Evolutionary conservation across 2,329 filamentous ascomycete genomes (phyloP), one percentile per base, ranked within the genome.

Genomic region (Verticillium klebahnii): DNA sequence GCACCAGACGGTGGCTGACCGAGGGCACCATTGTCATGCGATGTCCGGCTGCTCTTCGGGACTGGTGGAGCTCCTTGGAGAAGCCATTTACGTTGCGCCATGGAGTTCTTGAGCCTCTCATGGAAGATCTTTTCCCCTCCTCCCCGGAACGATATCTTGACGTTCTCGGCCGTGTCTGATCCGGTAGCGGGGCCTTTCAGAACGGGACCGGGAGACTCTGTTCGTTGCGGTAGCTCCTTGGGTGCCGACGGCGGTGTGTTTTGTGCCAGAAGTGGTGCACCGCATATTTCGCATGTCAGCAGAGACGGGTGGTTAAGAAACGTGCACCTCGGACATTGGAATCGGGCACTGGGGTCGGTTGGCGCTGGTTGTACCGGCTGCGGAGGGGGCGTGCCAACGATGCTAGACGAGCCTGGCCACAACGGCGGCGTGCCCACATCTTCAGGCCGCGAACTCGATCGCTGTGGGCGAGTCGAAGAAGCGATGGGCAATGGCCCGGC

Each of bases 61-160:
- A 95, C 87, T 0, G 94, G 93, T 1, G 95, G 95, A 0, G 95
- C 95, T 70, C 91, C 89, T 61, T 95, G 90, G 0, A 97, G 82
- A 3, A 99, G 83, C 95, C 95, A 99, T 80, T 98, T 98, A 15
- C 95, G 86, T 74, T 99, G 95, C 2, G 93, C 88, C 75, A 98
- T 85, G 9, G 93, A 90, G 7, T 88, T 88, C 70, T 96, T 98
- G 2, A 99, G 81, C 57, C 93, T 85, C 68, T 98, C 95, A 67
- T 91, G 88, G 66, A 99, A 97, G 6, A 92, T 89, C 75, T 93
- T 94, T 64, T 93, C 94, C 0, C 95, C 95, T 2, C 94, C 93
- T 37, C 82, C 86, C 36, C 95, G 89, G 69, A 99, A 99, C 0
- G 95, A 98, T 45, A 99, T 79, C 73, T 97, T 99, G 68, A 98